Evolutionary conservation across 2,329 filamentous ascomycete species (phyloP).

Genomic region (Monilinia polystroma): DNA sequence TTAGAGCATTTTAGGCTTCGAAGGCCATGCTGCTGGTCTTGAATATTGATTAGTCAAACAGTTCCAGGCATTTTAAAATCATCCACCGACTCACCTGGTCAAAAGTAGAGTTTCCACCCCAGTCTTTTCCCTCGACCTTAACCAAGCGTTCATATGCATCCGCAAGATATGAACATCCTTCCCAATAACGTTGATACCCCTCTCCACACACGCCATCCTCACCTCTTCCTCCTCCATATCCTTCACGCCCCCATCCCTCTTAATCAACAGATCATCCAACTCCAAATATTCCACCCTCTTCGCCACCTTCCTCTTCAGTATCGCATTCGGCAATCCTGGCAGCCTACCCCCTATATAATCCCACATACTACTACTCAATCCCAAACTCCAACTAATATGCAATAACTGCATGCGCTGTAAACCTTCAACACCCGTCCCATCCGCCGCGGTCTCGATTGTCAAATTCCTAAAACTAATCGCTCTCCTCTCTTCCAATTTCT

Average conservation of each 20-base stretch:
- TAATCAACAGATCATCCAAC: conserved; percentile 69
- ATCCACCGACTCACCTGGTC: conserved; percentile 38
- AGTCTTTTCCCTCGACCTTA: conserved; percentile 41
- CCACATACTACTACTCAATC: conserved; percentile 45
- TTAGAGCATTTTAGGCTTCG: conserved; percentile 22
- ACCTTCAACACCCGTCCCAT: conserved; percentile 30
- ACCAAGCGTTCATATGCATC: conserved; percentile 43
- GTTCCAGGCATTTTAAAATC: background rate
- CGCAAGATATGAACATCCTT: conserved; percentile 42
- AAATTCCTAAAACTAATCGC: conserved; percentile 48
- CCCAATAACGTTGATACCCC: conserved; percentile 59
- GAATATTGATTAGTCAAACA: conserved; percentile 22
- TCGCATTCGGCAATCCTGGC: conserved; percentile 44
- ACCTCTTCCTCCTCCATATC: conserved; percentile 64
- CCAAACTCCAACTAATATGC: conserved; percentile 45
- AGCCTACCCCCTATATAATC: conserved; percentile 45
- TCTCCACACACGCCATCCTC: conserved; percentile 66
- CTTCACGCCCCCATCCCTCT: conserved; percentile 58
- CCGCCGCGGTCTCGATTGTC: conserved; percentile 33
- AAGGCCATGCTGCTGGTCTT: conserved; percentile 39
- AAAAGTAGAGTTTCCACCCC: conserved; percentile 38
- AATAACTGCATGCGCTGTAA: conserved; percentile 43
- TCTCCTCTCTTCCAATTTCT: conserved; percentile 55
- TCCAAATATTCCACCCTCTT: conserved; percentile 62
- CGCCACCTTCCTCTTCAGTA: conserved; percentile 55